These are phyloP conservation scores for Odonthalia washingtoniensis DNA, from an alignment of 31 red algal species.

Conservation along the genomic window DNA sequence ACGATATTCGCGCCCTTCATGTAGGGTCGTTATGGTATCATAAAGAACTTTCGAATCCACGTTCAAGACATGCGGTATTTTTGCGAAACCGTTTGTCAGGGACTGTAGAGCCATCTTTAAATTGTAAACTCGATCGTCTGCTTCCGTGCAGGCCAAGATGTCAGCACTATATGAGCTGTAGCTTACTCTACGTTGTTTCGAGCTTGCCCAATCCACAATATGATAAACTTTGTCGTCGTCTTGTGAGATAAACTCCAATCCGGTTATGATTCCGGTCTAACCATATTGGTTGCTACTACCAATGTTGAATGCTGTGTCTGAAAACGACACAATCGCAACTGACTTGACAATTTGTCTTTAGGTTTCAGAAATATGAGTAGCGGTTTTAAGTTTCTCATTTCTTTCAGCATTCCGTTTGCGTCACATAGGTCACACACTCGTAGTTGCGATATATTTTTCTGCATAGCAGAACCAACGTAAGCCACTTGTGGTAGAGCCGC, in stretches of 20 bases:
- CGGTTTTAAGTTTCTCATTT: neutral
- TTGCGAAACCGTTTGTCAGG: neutral
- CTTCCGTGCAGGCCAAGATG: conserved; percentile 49
- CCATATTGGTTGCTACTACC: conserved; percentile 21
- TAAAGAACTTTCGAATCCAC: conserved; percentile 58
- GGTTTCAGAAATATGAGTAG: neutral
- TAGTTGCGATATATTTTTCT: neutral
- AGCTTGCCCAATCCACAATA: conserved; percentile 35
- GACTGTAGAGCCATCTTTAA: conserved; percentile 36
- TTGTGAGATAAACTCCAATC: neutral
- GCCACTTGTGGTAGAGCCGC: conserved; percentile 30
- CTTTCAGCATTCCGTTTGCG: conserved; percentile 5
- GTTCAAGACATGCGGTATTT: conserved; percentile 17
- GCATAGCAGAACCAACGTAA: conserved; percentile 7
- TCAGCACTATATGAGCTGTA: conserved; percentile 42
- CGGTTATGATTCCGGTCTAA: conserved; percentile 23
- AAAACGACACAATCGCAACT: conserved; percentile 30
- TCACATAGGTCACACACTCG: neutral
- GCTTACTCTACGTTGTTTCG: conserved; percentile 7
- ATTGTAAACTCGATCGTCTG: conserved; percentile 41
- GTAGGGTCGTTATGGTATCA: conserved; percentile 53
- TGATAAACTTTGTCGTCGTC: conserved; percentile 32
- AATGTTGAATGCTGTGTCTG: conserved; percentile 60
- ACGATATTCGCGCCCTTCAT: conserved; percentile 35
- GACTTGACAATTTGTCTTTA: neutral